A percentile compares a stretch with the other conserved stretches of the same genome.
Evolutionary conservation across 345 rosid species (phyloP).

Genomic region (Linum lewisii): DNA sequence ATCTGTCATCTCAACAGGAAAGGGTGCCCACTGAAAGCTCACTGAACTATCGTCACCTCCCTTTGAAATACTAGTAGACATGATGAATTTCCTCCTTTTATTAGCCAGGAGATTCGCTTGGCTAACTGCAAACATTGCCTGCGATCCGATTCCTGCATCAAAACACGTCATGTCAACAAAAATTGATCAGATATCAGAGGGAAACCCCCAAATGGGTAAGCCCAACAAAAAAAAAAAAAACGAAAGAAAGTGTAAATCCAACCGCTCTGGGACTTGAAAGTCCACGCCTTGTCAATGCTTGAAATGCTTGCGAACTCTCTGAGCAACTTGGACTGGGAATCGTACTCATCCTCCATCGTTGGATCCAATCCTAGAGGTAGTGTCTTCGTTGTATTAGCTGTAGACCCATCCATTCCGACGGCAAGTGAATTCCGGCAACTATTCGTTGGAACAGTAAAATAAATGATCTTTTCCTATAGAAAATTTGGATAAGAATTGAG

Average conservation of each 20-base stretch:
- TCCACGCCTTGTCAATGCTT: conserved; percentile 77
- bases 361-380: conserved; percentile 39
- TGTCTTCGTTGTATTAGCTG: conserved; percentile 18
- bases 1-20: conserved; percentile 74
- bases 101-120: conserved; percentile 77
- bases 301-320: conserved; percentile 54
- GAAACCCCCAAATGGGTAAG: background rate
- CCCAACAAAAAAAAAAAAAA: background rate
- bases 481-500: background rate
- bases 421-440: background rate
- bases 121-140: conserved; percentile 66
- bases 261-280: conserved; percentile 48
- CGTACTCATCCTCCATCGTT: conserved; percentile 54
- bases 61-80: conserved; percentile 43
- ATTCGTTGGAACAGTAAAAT: background rate
- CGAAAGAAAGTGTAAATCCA: conserved; percentile 5
- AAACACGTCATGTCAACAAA: conserved; percentile 7
- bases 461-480: background rate
- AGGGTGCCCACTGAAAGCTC: conserved; percentile 64
- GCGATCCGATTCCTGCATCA: conserved; percentile 40
- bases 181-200: background rate
- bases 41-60: conserved; percentile 26
- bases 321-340: conserved; percentile 56
- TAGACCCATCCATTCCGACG: background rate
- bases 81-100: conserved; percentile 51